Evolutionary conservation across 2,329 filamentous ascomycete genomes (phyloP), one percentile per base, ranked within the genome.

Genomic region (Pseudopyricularia cyperi): DNA sequence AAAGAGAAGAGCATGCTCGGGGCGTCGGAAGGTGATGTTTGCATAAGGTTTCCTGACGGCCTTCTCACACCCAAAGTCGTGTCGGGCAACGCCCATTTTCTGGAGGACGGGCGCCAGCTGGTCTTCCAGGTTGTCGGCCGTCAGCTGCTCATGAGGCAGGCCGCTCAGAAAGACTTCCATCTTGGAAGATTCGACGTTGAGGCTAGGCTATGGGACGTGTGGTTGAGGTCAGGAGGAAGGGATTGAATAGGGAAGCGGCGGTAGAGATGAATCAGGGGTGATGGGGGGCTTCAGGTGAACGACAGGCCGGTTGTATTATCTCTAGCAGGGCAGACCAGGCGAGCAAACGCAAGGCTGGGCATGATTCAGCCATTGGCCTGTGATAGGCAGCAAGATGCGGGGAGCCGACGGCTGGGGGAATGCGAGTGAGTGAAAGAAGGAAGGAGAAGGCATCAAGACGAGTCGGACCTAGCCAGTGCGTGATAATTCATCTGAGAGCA

Each of bases 101-200:
- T 61, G 58, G 60, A 78, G 68, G 28, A 67, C 60, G 0, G 70
- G 68, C 15, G 57, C 51, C 1, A 80, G 64, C 49, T 71, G 68
- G 0, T 52, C 57, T 11, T 57, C 59, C 9, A 79, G 60, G 7
- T 56, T 57, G 0, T 66, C 57, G 2, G 71, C 65, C 9, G 66
- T 62, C 30, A 77, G 56, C 28, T 67, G 61, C 9, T 50, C 30
- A 8, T 50, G 17, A 1, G 74, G 73, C 14, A 79, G 63, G 11
- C 70, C 68, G 14, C 51, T 55, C 32, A 78, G 57, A 34, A 69
- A 70, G 11, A 73, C 67, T 55, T 78, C 73, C 69, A 79, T 77
- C 7, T 32, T 44, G 46, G 30, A 24, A 24, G 28, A 8, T 5
- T 22, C 6, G 15, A 19, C 15, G 24, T 12, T 24, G 22, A 24